phyloP scores from a whole-genome alignment of 805 yeast species.

The Metschnikowia similis region DNA sequence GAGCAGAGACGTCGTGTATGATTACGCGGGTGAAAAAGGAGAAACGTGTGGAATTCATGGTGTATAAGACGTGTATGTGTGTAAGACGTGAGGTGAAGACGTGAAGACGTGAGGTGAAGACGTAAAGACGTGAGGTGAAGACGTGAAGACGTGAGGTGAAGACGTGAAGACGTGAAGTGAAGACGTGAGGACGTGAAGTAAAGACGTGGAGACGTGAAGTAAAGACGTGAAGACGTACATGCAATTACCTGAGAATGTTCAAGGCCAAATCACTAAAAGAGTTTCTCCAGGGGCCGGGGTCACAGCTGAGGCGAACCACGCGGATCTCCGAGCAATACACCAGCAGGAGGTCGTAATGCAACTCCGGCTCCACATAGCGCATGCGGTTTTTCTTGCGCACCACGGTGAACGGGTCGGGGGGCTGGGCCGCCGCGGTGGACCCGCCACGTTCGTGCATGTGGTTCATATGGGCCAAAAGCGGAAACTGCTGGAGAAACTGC shows the following conservation, averaged over 20 bases:
- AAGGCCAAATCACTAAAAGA: constrained; percentile 19
- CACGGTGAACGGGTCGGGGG: constrained; percentile 19
- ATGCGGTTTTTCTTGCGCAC: constrained; percentile 19
- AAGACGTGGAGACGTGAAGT: no score
- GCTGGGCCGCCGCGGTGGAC: neutral
- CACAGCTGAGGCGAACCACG: constrained; percentile 18
- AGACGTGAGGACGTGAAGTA: no score
- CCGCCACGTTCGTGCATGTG: constrained; percentile 12
- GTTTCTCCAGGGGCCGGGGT: constrained; percentile 20
- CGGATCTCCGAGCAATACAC: constrained; percentile 28
- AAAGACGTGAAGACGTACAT: no score
- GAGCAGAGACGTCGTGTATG: no score
- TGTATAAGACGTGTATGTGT: no score
- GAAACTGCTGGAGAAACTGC: constrained; percentile 42
- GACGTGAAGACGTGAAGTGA: no score
- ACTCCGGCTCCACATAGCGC: constrained; percentile 25
- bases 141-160: no score
- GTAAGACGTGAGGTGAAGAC: no score
- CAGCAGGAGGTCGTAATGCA: constrained; percentile 27
- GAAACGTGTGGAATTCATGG: no score
- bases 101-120: no score
- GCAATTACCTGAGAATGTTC: constrained; percentile 4
- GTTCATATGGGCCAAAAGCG: constrained; percentile 38
- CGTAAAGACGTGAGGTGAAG: no score
- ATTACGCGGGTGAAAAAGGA: no score